Evolutionary conservation across 352 stramenopile genomes (phyloP).

Genomic region (Phytophthora quininea): DNA sequence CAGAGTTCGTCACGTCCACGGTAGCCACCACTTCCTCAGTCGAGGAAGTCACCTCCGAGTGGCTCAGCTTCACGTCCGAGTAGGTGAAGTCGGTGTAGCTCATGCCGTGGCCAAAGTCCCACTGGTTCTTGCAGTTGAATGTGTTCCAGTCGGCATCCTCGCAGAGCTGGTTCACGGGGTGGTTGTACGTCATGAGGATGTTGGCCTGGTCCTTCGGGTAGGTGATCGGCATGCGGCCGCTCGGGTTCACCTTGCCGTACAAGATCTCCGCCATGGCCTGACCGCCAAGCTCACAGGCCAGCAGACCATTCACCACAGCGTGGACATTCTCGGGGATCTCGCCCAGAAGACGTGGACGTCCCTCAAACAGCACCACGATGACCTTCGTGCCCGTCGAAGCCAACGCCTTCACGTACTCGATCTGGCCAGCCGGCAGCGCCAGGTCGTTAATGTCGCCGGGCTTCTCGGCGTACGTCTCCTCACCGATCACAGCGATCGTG

Average conservation of each 20-base stretch:
- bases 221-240: constrained; percentile 71
- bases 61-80: constrained; percentile 26
- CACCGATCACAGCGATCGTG: constrained; percentile 69
- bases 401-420: constrained; percentile 70
- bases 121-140: constrained; percentile 57
- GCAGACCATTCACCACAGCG: constrained; percentile 67
- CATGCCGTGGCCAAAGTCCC: constrained; percentile 61
- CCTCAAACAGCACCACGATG: constrained; percentile 69
- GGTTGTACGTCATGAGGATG: constrained; percentile 65
- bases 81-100: constrained; percentile 74
- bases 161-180: constrained; percentile 43
- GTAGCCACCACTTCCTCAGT: constrained; percentile 33
- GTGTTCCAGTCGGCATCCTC: constrained; percentile 2
- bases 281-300: constrained; percentile 70
- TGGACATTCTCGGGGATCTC: constrained; percentile 48
- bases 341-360: constrained; percentile 62
- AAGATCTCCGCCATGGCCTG: constrained; percentile 79
- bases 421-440: constrained; percentile 54
- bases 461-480: constrained; percentile 77
- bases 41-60: background rate
- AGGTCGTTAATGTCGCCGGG: constrained; percentile 73
- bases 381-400: constrained; percentile 60
- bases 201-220: constrained; percentile 60
- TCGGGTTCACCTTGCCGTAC: constrained; percentile 71
- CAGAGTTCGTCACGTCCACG: constrained; percentile 66